phyloP scores from a whole-genome alignment of 768 basidiomycete genomes.

The Podaxis mareebaensis region DNA sequence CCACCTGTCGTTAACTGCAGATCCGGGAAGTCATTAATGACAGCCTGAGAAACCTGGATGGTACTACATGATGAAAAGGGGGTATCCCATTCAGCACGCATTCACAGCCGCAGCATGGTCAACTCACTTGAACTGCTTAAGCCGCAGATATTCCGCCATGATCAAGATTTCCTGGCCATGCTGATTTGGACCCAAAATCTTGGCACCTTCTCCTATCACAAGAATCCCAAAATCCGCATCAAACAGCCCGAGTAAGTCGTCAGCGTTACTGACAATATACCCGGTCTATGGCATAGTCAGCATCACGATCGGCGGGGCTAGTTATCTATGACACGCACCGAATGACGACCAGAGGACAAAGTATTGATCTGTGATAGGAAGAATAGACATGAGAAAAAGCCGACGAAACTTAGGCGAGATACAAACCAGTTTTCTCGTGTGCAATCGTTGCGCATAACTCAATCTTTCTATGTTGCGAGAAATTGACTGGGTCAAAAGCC shows the following conservation, averaged over 20 bases:
- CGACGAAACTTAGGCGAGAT: not conserved
- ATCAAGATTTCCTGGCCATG: conserved; percentile 79
- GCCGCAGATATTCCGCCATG: conserved; percentile 76
- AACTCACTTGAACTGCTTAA: conserved; percentile 69
- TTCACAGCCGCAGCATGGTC: not conserved
- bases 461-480: conserved; percentile 79
- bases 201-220: conserved; percentile 70
- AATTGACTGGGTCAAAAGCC: conserved; percentile 76
- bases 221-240: conserved; percentile 77
- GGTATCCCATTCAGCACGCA: not conserved
- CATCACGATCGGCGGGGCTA: not conserved
- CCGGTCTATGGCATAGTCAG: conserved; percentile 43
- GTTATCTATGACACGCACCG: conserved; percentile 32
- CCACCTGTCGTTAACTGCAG: conserved; percentile 54
- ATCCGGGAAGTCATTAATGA: conserved; percentile 72
- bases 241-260: conserved; percentile 76
- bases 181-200: conserved; percentile 67
- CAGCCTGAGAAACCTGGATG: conserved; percentile 70
- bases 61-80: conserved; percentile 37
- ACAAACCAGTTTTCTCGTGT: conserved; percentile 74
- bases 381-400: conserved; percentile 7
- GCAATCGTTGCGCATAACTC: conserved; percentile 73
- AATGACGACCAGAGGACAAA: conserved; percentile 63
- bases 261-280: conserved; percentile 78
- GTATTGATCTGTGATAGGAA: conserved; percentile 60